Conservation (phyloP, 164 flowering plant genomes). For the Nymphaea thermarum region DNA sequence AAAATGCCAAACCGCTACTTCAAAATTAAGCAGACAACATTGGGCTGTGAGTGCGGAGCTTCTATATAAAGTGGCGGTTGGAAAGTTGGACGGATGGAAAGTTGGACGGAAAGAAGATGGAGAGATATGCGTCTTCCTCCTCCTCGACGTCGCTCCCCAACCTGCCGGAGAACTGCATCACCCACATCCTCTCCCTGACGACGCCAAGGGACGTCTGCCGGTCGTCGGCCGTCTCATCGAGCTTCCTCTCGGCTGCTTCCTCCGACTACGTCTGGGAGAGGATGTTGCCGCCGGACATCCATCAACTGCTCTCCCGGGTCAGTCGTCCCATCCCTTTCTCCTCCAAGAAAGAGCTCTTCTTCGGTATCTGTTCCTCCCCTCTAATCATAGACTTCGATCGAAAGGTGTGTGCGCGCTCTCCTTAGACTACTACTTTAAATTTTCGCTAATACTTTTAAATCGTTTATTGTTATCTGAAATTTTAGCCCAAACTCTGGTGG, state of each 20-base stretch:
- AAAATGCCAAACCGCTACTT: too few relatives aligned
- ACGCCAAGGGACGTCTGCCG: slow-evolving; percentile 16
- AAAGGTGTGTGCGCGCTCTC: not conserved
- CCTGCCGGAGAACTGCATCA: slow-evolving; percentile 15
- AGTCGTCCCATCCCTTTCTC: not conserved
- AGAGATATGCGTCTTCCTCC: too few relatives aligned
- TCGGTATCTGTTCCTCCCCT: slow-evolving; percentile 10
- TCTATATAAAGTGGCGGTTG: too few relatives aligned
- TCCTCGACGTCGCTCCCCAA: not conserved
- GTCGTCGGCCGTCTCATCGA: slow-evolving; percentile 9
- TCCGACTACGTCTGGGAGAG: slow-evolving; percentile 12
- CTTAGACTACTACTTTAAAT: not conserved
- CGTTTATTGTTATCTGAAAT: too few relatives aligned
- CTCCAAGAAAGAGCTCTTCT: slow-evolving; percentile 13
- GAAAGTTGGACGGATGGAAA: too few relatives aligned
- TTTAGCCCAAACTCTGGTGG: too few relatives aligned
- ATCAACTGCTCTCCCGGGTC: slow-evolving; percentile 3
- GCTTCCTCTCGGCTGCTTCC: slow-evolving; percentile 13
- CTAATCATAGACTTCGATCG: slow-evolving; percentile 8
- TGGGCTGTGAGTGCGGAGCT: too few relatives aligned
- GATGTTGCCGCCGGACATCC: slow-evolving; percentile 13
- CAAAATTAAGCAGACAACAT: too few relatives aligned
- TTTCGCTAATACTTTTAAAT: too few relatives aligned
- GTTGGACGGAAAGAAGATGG: too few relatives aligned
- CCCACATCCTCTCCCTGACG: slow-evolving; percentile 12